Evolutionary conservation across 805 yeast genomes (phyloP), one percentile per base, ranked within the genome.

Genomic region (Dipodascopsis uninucleata): DNA sequence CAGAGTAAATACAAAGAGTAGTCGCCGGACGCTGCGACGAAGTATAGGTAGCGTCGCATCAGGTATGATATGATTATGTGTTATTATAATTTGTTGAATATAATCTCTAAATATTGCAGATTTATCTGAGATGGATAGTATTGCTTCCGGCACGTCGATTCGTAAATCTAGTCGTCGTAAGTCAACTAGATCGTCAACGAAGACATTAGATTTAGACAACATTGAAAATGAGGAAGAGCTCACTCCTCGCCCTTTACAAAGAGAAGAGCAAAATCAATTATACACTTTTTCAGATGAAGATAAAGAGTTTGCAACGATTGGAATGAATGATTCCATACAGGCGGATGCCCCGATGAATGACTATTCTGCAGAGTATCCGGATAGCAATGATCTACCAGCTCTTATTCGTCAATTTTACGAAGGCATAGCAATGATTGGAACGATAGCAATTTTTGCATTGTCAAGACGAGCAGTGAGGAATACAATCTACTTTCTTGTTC

Each of bases 201-300:
- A 14, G 22, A 20, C 20, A 12, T 32, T 24, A 32, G 24, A 8
- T 32, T n/a, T 24, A 6, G 35, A 24, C 22, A 24, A 6, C 23
- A 20, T 24, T 14, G 29, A 10, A n/a, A 12, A 26, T n/a, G 29
- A 26, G n/a, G n/a, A n/a, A 10, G 29, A n/a, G 29, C n/a, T 12
- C n/a, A 26, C 33, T 14, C 34, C 18, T 9, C 8, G 10, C 8
- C 10, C 23, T 23, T 41, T 16, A 12, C 17, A 14, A 12, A 31
- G 23, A 9, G 16, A 21, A 17, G 42, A 33, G 14, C n/a, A 28
- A 10, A 36, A 29, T 21, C 31, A 39, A n/a, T 31, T 29, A 23
- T 47, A 47, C 37, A 32, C 41, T 18, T 47, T 47, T 28, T 28
- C 22, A 9, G 49, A 44, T 16, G 52, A 47, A 38, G 52, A 47